phyloP scores from a whole-genome alignment of 1,139 yeast species.

The Pichia sp. region DNA sequence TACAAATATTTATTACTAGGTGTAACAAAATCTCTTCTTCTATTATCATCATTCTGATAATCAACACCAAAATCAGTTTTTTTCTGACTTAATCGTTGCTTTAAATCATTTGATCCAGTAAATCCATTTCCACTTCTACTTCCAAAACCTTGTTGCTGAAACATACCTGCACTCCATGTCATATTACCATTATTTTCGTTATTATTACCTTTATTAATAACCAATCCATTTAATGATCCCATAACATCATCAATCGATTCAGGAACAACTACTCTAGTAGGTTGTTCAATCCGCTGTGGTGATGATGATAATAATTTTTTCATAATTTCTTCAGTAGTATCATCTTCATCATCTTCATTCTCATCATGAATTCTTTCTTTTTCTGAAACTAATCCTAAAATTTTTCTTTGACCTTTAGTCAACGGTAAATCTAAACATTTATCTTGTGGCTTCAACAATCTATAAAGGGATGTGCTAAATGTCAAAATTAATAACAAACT shows the following conservation, averaged over 20 bases:
- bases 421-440: constrained; percentile 30
- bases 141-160: too few species aligned
- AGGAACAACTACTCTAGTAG: constrained; percentile 8
- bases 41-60: background rate
- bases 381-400: constrained; percentile 24
- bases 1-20: constrained; percentile 10
- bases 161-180: constrained; percentile 6
- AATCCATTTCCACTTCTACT: too few species aligned
- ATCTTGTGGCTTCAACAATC: constrained; percentile 28
- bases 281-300: constrained; percentile 3
- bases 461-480: constrained; percentile 19
- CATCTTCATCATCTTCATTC: constrained; percentile 4
- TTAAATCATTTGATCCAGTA: too few species aligned
- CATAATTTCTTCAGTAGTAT: background rate
- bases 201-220: background rate
- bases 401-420: constrained; percentile 26
- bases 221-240: constrained; percentile 11
- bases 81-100: too few species aligned
- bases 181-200: background rate
- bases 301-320: constrained; percentile 2
- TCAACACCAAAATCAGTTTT: too few species aligned
- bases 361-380: constrained; percentile 2
- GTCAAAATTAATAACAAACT: constrained; percentile 18
- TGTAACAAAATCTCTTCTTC: background rate
- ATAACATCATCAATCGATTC: constrained; percentile 11